A percentile compares a stretch with the other conserved stretches of the same genome.
phyloP scores from a whole-genome alignment of 2,329 filamentous ascomycete species.

The Cercospora sp. region DNA sequence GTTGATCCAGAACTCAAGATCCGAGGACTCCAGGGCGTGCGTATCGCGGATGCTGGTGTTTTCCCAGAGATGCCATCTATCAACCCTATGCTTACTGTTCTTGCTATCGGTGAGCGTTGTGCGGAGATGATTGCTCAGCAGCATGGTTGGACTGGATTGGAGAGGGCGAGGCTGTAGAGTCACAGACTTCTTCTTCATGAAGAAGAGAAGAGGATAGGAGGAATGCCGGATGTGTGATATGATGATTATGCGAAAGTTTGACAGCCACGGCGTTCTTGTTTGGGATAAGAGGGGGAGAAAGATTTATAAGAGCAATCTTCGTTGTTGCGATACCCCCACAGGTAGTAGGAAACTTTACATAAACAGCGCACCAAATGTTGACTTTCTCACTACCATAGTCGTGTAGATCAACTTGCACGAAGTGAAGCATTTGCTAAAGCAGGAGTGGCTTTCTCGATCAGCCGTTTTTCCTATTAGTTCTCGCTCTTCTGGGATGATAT shows the following conservation, averaged over 20 bases:
- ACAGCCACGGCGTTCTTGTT: background rate
- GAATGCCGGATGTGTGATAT: background rate
- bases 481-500: too few species aligned
- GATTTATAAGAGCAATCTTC: background rate
- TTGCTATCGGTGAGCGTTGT: slow-evolving; percentile 78
- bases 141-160: slow-evolving; percentile 63
- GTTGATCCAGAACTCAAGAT: slow-evolving; percentile 76
- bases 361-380: background rate
- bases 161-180: slow-evolving; percentile 55
- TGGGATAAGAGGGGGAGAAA: too few species aligned
- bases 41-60: slow-evolving; percentile 83
- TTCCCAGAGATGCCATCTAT: slow-evolving; percentile 85
- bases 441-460: too few species aligned
- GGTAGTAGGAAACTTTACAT: background rate
- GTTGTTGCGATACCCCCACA: background rate
- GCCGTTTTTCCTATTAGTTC: too few species aligned
- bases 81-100: slow-evolving; percentile 88
- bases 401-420: background rate
- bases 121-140: slow-evolving; percentile 81
- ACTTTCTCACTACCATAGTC: background rate
- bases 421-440: too few species aligned
- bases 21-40: slow-evolving; percentile 68
- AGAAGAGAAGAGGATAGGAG: background rate
- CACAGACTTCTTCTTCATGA: background rate
- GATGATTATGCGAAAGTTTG: background rate